Evolutionary conservation across 192 early-diverging fungal species (phyloP), one percentile per base, ranked within the genome.

Genomic region (Chytriomyces sp.): DNA sequence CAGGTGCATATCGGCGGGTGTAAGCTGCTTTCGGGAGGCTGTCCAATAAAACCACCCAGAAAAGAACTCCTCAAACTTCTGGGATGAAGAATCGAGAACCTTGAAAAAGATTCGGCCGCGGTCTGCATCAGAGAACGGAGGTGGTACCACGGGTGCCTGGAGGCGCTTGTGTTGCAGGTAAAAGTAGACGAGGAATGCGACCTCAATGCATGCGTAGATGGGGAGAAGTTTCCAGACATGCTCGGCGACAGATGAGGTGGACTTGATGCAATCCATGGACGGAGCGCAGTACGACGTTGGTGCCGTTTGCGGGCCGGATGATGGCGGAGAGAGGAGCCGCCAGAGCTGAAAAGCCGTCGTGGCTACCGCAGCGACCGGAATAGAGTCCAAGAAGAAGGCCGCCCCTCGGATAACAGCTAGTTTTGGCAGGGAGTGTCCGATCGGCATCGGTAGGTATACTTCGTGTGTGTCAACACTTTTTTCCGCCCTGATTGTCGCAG

Each of bases 21-120:
- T 39, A 10, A 75, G 58, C 65, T 75, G 74, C 30, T 49, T 58
- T 37, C 39, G 33, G 41, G 54, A 69, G 39, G 12, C 7, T 19
- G 19, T 67, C 74, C 74, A 75, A 36, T 69, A 69, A 32, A 75
- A 75, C 74, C 74, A 75, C 12, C 74, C 74, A 10, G 64, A 31
- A 33, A 75, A 75, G 59, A 75, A 75, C 64, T 69, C 57, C 17
- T 44, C 38, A 49, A 75, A 75, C 36, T 54, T 41, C 31, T 32
- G 22, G 32, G 30, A 52, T 7, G 32, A 36, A 54, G 64, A 44
- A 32, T 75, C 74, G 28, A 75, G 49, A 25, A 75, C 28, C 25
- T 39, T 53, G 74, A 54, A 75, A 38, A 75, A 75, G 31, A 40
- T 31, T 31, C 49, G 59, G 1, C 61, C 61, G 0, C 74, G 64